Base-by-base conservation (phyloP, 169 alveolate species). In the Hepatocystis sp. region DNA sequence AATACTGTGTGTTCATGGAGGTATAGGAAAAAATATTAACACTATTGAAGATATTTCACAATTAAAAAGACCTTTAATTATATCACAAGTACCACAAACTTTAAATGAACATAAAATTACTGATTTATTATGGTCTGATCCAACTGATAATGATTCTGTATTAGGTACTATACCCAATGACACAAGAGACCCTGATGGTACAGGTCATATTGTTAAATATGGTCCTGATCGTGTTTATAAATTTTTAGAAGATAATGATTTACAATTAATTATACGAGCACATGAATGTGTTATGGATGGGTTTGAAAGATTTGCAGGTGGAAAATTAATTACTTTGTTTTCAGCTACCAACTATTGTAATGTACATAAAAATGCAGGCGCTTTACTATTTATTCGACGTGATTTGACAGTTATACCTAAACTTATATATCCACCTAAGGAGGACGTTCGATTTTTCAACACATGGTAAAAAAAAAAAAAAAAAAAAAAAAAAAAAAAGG, bases 211-310 rank as follows among this genome's bases (percentile, higher is more conserved):
- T 60, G 99, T 97, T 25, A 98, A 98, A 90, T 99, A 96, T 86
- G 99, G 99, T 2, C 98, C 98, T 0, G 98, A 95, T 84, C 89
- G 98, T 15, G 98, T 96, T 19, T 95, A 93, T 84, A 93, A 93
- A 78, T 96, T 96, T 78, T 91, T 96, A n/a, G 93, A 93, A 13
- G 91, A 88, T 28, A 96, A 96, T 88, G 91, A 91, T 58, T 93
- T 96, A 2, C 91, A 91, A 44, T 88, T 95, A 53, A 93, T 95
- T 76, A 93, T 95, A 55, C 65, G 99, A 66, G 99, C 99, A 1
- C 99, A 99, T 90, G 99, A 99, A 91, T 99, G 99, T 85, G 99
- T 99, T n/a, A 98, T 98, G 99, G 99, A 97, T 91, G 99, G 99
- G 1, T 99, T 99, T 90, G 99, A 99, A 91, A 93, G 99, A 86